Evolutionary conservation across 129 eudicot genomes (phyloP), one percentile per base, ranked within the genome.

Genomic region (Glebionis coronaria): DNA sequence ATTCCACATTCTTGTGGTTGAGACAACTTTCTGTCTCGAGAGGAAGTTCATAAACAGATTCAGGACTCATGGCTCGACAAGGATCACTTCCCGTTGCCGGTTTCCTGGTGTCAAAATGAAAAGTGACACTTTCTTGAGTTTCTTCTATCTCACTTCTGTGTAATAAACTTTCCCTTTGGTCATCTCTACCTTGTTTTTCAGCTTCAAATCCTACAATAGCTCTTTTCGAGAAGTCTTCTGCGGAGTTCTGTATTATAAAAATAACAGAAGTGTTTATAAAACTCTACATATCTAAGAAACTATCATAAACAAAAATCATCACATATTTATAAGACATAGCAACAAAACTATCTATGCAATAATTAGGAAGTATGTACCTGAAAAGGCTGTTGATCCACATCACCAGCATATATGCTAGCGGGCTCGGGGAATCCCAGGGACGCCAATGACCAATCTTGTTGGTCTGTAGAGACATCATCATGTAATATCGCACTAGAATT

Each of bases 101-200:
- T 60, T 74, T 60, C 2, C 56, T 21, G 10, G 82, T 70, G 61
- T 78, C 75, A 76, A 87, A 85, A 64, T 91, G 70, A 42, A 79
- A 87, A 46, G 81, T 65, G n/a, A 77, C 78, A 74, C 54, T 78
- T 75, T 68, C 84, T 25, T 83, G 84, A 74, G 49, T 78, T 75
- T 68, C 84, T 25, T 83, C 86, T 28, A 75, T 79, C 63, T 82
- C 57, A 44, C 86, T 74, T 54, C 80, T 67, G 70, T 77, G 51
- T 15, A 19, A 42, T 45, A 74, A 23, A 42, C 16, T 51, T 56
- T 53, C 73, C 12, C 25, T 40, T 45, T 63, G 40, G 29, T 20
- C 67, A 63, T 57, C 62, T 53, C 31, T 67, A 35, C 47, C 63
- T 75, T 52, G 12, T 56, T 77, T 80, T 38, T 44, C 79, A 13